Base-by-base conservation (phyloP, 2,329 filamentous ascomycete species). In the Knufia fluminis region DNA sequence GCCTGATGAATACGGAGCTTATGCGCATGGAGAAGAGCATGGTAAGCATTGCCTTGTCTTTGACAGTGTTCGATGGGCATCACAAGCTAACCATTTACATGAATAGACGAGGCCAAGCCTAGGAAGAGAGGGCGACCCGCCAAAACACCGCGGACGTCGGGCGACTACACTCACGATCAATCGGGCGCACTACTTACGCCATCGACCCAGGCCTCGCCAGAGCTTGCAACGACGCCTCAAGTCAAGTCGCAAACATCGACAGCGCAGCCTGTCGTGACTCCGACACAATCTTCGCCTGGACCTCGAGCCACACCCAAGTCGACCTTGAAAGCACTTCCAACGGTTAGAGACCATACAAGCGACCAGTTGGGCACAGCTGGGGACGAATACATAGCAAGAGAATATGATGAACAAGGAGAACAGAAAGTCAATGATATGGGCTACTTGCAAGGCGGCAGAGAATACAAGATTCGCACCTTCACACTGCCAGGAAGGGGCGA, bases 261-360 rank as follows among this genome's bases (percentile, higher is more conserved):
- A 4, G 41, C 31, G 10, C 48, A 52, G n/a, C 42, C 50, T 3
- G 45, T 46, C 14, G 42, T 47, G n/a, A 78, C 78, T 17, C 78
- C 79, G 12, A 68, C 71, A 17, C 86, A 79, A 54, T 66, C 71
- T 16, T 81, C 80, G 12, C 77, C 88, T 14, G 33, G 20, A 2
- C 47, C 57, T 8, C 49, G 53, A 4, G 48, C 76, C 81, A 24
- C 54, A 14, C 55, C 57, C 4, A 52, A 52, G 28, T 23, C 46
- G 14, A 86, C 91, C 7, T 76, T 97, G 59, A 98, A 98, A 70
- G 92, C 92, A 1, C 75, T 98, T 38, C 92, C 92, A 2, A 97
- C 92, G 3, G 92, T 97, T 12, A 78, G 92, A 67, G 92, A 98
- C 63, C 92, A 98, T 66, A 98, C 92, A 2, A 97, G 91, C 14